Evolutionary conservation across 2,329 filamentous ascomycete species (phyloP).

Genomic region (Ophioceras dolichostomum): DNA sequence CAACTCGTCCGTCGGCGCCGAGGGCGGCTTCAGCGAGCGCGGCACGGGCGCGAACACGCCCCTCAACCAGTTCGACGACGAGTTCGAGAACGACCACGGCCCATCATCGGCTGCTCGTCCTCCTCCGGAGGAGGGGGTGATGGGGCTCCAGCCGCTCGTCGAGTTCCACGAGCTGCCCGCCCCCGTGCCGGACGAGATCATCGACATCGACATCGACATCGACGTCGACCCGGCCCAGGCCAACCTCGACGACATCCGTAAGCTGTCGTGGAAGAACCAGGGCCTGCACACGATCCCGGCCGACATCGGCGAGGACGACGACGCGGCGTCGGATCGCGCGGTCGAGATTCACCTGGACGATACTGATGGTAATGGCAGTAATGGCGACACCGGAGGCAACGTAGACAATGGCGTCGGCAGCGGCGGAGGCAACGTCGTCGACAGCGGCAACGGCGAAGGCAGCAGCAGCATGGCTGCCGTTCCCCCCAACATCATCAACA

Average conservation of each 20-base stretch:
- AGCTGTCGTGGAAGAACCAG: slow-evolving; percentile 20
- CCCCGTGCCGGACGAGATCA: slow-evolving; percentile 35
- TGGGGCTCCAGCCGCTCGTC: no score
- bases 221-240: slow-evolving; percentile 12
- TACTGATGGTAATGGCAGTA: no score
- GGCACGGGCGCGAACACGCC: slow-evolving; percentile 1
- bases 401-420: no score
- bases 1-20: slow-evolving; percentile 2
- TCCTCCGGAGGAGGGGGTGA: no score
- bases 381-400: no score
- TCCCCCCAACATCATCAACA: no score
- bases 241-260: slow-evolving; percentile 17
- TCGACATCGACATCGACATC: slow-evolving; percentile 24
- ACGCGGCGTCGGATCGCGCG: slow-evolving; percentile 29
- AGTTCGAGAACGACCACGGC: neutral
- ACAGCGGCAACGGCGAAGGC: no score
- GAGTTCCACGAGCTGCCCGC: no score
- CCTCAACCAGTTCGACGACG: slow-evolving; percentile 6
- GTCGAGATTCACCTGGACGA: slow-evolving; percentile 37
- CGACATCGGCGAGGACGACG: slow-evolving; percentile 18
- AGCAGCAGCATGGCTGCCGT: no score
- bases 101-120: no score
- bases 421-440: no score
- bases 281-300: slow-evolving; percentile 25
- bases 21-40: slow-evolving; percentile 1